Conservation (phyloP, 208 protist genomes). For the Porcisia deanei region DNA sequence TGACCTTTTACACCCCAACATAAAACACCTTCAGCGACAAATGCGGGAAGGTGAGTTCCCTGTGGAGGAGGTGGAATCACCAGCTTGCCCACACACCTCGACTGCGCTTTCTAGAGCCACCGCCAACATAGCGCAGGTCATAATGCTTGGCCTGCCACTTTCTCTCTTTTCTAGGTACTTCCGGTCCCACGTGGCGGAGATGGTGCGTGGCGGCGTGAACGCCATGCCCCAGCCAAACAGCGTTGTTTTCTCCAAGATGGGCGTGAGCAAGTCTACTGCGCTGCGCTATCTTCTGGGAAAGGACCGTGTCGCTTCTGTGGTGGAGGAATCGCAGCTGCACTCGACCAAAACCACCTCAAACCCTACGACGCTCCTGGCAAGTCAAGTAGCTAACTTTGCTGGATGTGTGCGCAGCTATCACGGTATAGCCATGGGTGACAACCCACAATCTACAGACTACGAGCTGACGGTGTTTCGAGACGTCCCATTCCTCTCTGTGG, state of each 20-base stretch:
- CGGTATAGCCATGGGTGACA: slow-evolving; percentile 79
- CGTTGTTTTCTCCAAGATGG: slow-evolving; percentile 84
- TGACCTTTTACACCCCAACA: slow-evolving; percentile 20
- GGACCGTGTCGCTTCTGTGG: slow-evolving; percentile 24
- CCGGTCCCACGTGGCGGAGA: slow-evolving; percentile 30
- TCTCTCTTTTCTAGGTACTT: slow-evolving; percentile 75
- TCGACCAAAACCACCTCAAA: not conserved
- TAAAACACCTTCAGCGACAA: slow-evolving; percentile 6
- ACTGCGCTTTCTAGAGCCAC: not conserved
- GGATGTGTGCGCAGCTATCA: slow-evolving; percentile 35
- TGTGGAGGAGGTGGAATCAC: not conserved
- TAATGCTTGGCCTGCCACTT: slow-evolving; percentile 79
- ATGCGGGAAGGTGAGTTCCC: not conserved
- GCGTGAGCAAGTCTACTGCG: slow-evolving; percentile 85
- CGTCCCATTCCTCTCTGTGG: slow-evolving; percentile 76
- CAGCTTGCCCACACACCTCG: not conserved
- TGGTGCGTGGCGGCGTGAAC: slow-evolving; percentile 59
- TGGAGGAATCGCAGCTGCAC: slow-evolving; percentile 18
- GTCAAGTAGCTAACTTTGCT: slow-evolving; percentile 23
- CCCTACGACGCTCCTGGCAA: slow-evolving; percentile 3
- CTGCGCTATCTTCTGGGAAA: slow-evolving; percentile 79
- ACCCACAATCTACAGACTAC: slow-evolving; percentile 82
- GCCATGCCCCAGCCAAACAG: slow-evolving; percentile 90
- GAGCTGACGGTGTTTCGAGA: slow-evolving; percentile 80
- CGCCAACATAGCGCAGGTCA: slow-evolving; percentile 71